Base-by-base conservation (phyloP, 1,284 basidiomycete genomes). In the Sparassis latifolia region DNA sequence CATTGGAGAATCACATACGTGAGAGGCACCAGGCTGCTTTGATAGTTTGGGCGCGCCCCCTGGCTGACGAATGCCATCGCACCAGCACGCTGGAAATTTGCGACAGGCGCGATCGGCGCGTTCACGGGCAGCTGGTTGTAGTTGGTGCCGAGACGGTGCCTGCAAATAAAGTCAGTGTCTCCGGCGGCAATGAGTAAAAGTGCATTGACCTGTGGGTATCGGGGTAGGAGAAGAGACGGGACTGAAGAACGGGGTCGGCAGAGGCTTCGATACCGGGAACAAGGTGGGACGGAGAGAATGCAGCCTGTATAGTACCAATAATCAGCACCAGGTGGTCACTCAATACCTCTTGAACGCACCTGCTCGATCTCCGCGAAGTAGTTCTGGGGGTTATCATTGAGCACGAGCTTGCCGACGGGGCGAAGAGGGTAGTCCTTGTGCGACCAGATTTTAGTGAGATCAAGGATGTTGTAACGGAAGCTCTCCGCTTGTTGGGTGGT, bases 161-260 rank as follows among this genome's bases (percentile, higher is more conserved):
- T 60, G 42, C 6, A 28, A 4, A 41, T 4, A 3, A 4, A 1
- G 10, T 54, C 5, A 51, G 47, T 10, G 5, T 31, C 1, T 30
- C 3, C 5, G 5, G 30, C 20, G 7, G 28, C 33, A 30, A 29
- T 5, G 2, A 20, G 3, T 4, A 33, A 37, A 27, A 38, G 10
- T 7, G 33, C 9, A 40, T 53, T 12, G 27, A 56, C 58, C 59
- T 84, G 69, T 96, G 93, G 5, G 94, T 91, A 68, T 97, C 94
- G 3, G 92, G 90, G 77, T 97, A 97, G 7, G 91, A 92, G 83
- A 96, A 97, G 40, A 97, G 79, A 55, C 94, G 89, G 31, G 87
- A 87, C 69, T 97, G 94, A 56, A 97, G 77, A 54, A 97, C 89
- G 12, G 94, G 94, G 70, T 97, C 94, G 37, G 84, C 80, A 12